These are phyloP conservation scores for Cryptococcus sp. DNA, from an alignment of 1,284 basidiomycete genomes.

Conservation along the genomic window DNA sequence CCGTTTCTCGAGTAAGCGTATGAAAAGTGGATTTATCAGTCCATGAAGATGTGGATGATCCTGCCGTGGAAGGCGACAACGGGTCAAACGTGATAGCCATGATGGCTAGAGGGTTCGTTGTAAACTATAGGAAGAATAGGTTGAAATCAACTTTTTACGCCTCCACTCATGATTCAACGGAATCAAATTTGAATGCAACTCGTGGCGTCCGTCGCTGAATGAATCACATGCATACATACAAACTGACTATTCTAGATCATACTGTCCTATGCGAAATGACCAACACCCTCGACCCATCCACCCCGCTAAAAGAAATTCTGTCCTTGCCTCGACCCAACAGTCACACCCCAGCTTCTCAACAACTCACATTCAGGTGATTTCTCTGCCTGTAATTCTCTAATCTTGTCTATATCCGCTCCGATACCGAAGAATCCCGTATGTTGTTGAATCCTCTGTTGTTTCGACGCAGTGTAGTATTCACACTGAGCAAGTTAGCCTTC, in stretches of 20 bases:
- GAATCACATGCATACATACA: too few species aligned
- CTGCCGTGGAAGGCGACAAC: slow-evolving; percentile 34
- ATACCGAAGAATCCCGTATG: slow-evolving; percentile 82
- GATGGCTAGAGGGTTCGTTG: background rate
- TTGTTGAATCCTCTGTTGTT: slow-evolving; percentile 56
- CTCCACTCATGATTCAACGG: too few species aligned
- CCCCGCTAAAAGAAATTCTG: too few species aligned
- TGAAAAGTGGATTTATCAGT: slow-evolving; percentile 57
- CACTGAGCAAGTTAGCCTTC: slow-evolving; percentile 32
- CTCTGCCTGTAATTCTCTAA: slow-evolving; percentile 30
- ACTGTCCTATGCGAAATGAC: too few species aligned
- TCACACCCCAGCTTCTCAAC: slow-evolving; percentile 30
- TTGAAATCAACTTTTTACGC: too few species aligned
- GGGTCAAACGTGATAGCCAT: slow-evolving; percentile 31
- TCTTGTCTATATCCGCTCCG: slow-evolving; percentile 80
- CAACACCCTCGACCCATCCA: too few species aligned
- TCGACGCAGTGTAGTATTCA: slow-evolving; percentile 31
- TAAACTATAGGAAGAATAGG: background rate
- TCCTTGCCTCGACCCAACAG: too few species aligned
- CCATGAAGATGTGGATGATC: slow-evolving; percentile 14
- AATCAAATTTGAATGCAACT: too few species aligned
- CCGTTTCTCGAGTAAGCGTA: slow-evolving; percentile 76
- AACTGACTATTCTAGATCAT: too few species aligned
- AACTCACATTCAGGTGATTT: slow-evolving; percentile 61
- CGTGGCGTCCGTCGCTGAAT: too few species aligned